Evolutionary conservation across 495 filamentous ascomycete genomes (phyloP).

Genomic region (Opeltia flavorubescens): DNA sequence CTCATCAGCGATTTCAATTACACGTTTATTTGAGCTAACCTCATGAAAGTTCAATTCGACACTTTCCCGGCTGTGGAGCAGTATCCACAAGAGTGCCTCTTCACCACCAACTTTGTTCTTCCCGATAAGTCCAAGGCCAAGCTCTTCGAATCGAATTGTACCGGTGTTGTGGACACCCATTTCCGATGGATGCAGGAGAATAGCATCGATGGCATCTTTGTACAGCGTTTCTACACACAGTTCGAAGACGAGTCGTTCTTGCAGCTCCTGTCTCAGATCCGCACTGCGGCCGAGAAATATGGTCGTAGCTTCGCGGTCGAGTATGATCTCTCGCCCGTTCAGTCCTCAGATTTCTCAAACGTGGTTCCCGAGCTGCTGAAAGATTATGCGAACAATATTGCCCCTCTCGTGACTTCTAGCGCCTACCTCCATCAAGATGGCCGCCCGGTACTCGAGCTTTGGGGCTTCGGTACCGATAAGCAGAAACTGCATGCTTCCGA

Average conservation of each 20-base stretch:
- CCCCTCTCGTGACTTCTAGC: constrained; percentile 14
- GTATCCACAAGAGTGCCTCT: constrained; percentile 21
- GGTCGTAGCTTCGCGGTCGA: constrained; percentile 20
- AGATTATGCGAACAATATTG: constrained; percentile 14
- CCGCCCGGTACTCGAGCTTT: constrained; percentile 20
- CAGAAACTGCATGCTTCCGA: constrained; percentile 14
- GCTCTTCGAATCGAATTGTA: constrained; percentile 22
- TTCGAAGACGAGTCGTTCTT: constrained; percentile 14
- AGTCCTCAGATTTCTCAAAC: constrained; percentile 7
- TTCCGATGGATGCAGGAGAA: constrained; percentile 21
- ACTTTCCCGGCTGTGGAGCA: constrained; percentile 20
- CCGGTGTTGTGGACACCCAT: constrained; percentile 21
- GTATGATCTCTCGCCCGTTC: constrained; percentile 19
- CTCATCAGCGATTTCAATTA: no score
- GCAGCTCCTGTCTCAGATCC: constrained; percentile 16
- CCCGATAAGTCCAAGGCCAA: constrained; percentile 11
- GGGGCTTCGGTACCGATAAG: constrained; percentile 18
- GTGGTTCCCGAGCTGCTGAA: constrained; percentile 8
- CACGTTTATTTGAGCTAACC: no score
- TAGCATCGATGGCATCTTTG: constrained; percentile 20
- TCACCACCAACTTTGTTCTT: constrained; percentile 17
- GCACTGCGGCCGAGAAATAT: constrained; percentile 20
- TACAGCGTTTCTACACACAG: constrained; percentile 21
- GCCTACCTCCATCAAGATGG: constrained; percentile 22
- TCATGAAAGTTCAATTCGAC: constrained; percentile 14